Conservation (phyloP, 257 asterid species). For the Solanum rostratum region DNA sequence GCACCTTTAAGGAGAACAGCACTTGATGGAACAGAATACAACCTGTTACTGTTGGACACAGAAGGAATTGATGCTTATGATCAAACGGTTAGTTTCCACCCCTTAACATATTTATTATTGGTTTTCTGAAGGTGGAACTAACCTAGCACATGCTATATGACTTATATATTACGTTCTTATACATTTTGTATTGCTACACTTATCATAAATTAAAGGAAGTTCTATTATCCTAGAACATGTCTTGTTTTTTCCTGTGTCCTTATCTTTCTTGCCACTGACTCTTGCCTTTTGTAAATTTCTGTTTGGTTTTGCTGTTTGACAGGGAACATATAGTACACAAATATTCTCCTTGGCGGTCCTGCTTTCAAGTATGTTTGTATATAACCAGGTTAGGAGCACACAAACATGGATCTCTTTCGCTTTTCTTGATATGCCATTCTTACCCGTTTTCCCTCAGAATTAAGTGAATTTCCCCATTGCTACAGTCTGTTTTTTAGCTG, state of each 20-base stretch:
- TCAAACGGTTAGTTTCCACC: constrained; percentile 66
- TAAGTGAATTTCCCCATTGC: neutral
- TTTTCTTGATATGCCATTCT: neutral
- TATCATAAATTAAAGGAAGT: neutral
- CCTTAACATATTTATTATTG: neutral
- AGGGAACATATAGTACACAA: constrained; percentile 98
- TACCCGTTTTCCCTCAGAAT: neutral
- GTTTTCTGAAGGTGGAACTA: neutral
- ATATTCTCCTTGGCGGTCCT: constrained; percentile 98
- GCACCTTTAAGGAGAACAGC: constrained; percentile 81
- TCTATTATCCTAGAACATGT: neutral
- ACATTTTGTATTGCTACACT: neutral
- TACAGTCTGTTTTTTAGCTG: neutral
- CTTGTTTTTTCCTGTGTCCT: neutral
- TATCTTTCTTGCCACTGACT: neutral
- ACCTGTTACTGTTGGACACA: constrained; percentile 76
- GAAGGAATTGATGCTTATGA: constrained; percentile 99
- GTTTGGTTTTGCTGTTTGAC: constrained; percentile 13
- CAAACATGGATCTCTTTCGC: neutral
- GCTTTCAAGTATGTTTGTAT: constrained; percentile 89
- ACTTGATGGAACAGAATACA: constrained; percentile 94
- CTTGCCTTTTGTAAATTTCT: neutral
- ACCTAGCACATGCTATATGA: neutral
- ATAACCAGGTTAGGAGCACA: constrained; percentile 67
- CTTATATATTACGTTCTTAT: neutral